Evolutionary conservation across 2,329 filamentous ascomycete genomes (phyloP).

Genomic region (Ophiostoma ips): DNA sequence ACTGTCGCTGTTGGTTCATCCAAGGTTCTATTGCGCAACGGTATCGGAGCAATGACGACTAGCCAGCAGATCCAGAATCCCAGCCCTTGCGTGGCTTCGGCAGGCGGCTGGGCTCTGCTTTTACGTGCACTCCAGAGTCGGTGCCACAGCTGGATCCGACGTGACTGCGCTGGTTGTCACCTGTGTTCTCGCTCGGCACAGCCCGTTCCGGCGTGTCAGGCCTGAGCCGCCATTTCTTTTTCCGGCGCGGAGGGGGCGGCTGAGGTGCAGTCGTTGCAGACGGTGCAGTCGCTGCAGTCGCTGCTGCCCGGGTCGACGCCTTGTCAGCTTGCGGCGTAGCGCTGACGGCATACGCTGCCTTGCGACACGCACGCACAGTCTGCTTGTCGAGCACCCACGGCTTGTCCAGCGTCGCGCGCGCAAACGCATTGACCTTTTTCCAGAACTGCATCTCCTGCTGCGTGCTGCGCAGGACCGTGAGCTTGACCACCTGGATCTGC

Average conservation of each 20-base stretch:
- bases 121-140: no score
- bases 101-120: no score
- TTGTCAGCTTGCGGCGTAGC: not conserved
- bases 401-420: slow-evolving; percentile 31
- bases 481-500: slow-evolving; percentile 39
- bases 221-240: not conserved
- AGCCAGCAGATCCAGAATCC: no score
- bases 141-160: no score
- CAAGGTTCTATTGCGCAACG: no score
- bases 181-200: not conserved
- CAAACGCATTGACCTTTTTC: slow-evolving; percentile 39
- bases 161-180: no score
- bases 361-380: slow-evolving; percentile 36
- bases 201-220: not conserved
- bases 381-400: slow-evolving; percentile 41
- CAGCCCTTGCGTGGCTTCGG: no score
- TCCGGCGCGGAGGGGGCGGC: not conserved
- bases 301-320: not conserved
- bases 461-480: slow-evolving; percentile 35
- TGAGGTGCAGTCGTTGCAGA: no score
- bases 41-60: no score
- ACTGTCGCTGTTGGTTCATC: no score
- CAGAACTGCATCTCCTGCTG: slow-evolving; percentile 45
- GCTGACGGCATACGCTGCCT: slow-evolving; percentile 25
- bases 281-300: not conserved